phyloP scores from a whole-genome alignment of 169 alveolate species.

The Cystoisospora suis region DNA sequence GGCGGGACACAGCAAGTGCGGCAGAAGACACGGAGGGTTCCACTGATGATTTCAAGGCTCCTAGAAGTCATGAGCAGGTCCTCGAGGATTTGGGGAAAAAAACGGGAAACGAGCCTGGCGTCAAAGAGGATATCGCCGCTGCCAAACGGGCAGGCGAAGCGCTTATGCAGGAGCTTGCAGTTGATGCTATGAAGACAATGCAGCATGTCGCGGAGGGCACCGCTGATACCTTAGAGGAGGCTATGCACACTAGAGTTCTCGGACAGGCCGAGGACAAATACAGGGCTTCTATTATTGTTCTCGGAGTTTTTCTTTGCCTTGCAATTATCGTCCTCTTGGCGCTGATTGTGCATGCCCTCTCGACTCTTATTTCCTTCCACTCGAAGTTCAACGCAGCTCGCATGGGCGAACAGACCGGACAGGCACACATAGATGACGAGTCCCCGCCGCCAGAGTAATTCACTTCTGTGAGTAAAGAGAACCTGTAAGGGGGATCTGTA shows the following conservation, averaged over 20 bases:
- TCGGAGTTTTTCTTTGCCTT: background rate
- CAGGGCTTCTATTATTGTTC: background rate
- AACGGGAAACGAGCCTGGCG: too few species aligned
- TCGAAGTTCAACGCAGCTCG: slow-evolving; percentile 1
- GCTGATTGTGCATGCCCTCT: background rate
- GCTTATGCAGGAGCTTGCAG: background rate
- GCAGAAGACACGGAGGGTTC: background rate
- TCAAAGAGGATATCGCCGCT: background rate
- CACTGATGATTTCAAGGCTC: background rate
- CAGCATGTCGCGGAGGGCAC: background rate
- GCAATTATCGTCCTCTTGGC: background rate
- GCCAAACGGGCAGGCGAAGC: background rate
- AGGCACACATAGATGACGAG: slow-evolving; percentile 23
- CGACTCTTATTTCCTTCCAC: background rate
- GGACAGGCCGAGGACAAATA: background rate
- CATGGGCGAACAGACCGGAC: slow-evolving; percentile 17
- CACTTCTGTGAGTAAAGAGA: too few species aligned
- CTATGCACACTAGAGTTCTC: background rate
- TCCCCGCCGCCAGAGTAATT: too few species aligned
- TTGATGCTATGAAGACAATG: background rate
- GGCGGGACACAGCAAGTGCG: too few species aligned
- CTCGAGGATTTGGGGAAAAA: too few species aligned
- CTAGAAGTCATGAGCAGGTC: background rate
- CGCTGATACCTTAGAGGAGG: background rate
- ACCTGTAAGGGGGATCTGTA: too few species aligned